Base-by-base conservation (phyloP, 768 basidiomycete genomes). In the Cystofilobasidium ferigula region DNA sequence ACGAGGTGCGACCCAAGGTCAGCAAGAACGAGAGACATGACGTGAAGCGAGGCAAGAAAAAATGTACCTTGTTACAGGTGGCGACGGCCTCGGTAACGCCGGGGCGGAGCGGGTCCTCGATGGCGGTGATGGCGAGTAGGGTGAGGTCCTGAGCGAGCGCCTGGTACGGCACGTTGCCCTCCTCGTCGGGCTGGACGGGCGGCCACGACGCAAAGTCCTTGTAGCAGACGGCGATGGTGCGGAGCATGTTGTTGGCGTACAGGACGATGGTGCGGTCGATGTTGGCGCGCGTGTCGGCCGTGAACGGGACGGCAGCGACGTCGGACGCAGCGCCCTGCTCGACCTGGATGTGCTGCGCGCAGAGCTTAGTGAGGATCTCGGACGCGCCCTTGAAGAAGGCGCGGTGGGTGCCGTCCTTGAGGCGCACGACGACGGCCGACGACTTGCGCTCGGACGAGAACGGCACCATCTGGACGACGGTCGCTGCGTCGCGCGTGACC, bases 171-270 rank as follows among this genome's bases (percentile, higher is more conserved):
- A 62, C 71, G 38, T 56, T 68, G 65, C 58, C 70, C 48, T 65
- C 64, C 69, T 67, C 66, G 71, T 54, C 66, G 43, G 77, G 71
- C 16, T 80, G 81, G 18, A 70, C 63, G 5, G 93, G 92, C 14
- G 94, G 94, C 93, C 94, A 97, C 0, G 79, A 75, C 7, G 83
- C 74, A 64, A 95, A 85, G 73, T 99, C 93, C 57, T 85, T 82
- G 73, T 97, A 97, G 75, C 93, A 95, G 53, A 97, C 77, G 1
- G 93, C 91, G 70, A 99, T 89, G 1, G 95, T 97, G 58, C 94
- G 84, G 13, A 97, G 84, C 16, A 85, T 87, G 78, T 98, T 94
- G 76, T 93, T 93, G 72, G 93, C 93, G 75, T 99, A 98, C 77
- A 95, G 94, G 70, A 94, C 93, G 65, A 68, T 63, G 8, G 62